Evolutionary conservation across 805 yeast genomes (phyloP).

Genomic region (Candida qinlingensis): DNA sequence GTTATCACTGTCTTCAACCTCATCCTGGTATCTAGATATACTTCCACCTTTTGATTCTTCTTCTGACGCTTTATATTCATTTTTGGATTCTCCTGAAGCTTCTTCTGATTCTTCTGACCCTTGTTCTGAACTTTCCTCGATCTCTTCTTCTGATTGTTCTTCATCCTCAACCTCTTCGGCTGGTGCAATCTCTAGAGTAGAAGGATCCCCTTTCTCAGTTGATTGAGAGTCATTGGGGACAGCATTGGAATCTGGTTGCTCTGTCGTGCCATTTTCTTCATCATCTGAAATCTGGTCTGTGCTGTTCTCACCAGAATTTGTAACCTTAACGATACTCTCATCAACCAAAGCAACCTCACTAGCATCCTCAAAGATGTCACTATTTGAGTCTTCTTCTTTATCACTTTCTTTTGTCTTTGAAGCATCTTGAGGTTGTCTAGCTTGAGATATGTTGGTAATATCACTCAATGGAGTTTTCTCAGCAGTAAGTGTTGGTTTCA

Average conservation of each 20-base stretch:
- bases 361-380: not conserved
- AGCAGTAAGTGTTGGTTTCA: not conserved
- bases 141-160: not conserved
- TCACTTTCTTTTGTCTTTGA: not conserved
- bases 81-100: not conserved
- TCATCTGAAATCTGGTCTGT: not conserved
- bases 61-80: too few species aligned
- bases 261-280: not conserved
- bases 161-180: not conserved
- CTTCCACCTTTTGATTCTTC: not conserved
- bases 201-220: too few species aligned
- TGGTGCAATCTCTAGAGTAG: too few species aligned
- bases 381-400: not conserved
- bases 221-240: too few species aligned
- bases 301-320: not conserved
- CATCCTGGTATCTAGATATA: not conserved
- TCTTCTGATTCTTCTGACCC: not conserved
- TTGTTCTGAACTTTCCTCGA: not conserved
- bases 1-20: constrained; percentile 9
- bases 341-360: not conserved
- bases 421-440: not conserved
- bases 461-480: not conserved
- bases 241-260: too few species aligned
- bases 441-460: constrained; percentile 3
- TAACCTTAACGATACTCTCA: not conserved